phyloP scores from a whole-genome alignment of 805 yeast species.

The Metschnikowia sp. region DNA sequence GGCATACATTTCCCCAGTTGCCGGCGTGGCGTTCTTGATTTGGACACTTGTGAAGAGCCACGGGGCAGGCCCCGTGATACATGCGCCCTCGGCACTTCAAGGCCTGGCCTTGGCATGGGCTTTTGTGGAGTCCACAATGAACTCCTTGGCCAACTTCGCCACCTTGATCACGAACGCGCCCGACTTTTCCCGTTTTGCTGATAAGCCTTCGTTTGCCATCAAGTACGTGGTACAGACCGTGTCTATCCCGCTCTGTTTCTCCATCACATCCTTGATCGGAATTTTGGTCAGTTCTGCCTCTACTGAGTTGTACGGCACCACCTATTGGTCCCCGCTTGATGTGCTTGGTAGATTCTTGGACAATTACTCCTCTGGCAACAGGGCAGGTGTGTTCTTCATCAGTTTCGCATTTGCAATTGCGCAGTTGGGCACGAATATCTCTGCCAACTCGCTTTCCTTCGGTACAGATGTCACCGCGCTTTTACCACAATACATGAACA shows the following conservation, averaged over 20 bases:
- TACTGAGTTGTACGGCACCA: constrained; percentile 57
- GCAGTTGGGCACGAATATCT: constrained; percentile 74
- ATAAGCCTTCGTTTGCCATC: constrained; percentile 37
- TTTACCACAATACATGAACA: constrained; percentile 60
- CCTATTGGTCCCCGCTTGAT: constrained; percentile 83
- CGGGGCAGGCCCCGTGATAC: constrained; percentile 73
- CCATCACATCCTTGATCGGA: constrained; percentile 80
- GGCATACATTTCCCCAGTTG: constrained; percentile 74
- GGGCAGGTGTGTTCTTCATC: constrained; percentile 80
- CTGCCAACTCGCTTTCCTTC: constrained; percentile 68
- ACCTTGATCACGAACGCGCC: constrained; percentile 87
- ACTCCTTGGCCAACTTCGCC: constrained; percentile 80
- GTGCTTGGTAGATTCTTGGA: constrained; percentile 61
- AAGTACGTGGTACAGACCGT: constrained; percentile 46
- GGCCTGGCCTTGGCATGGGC: constrained; percentile 79
- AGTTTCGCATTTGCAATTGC: constrained; percentile 69
- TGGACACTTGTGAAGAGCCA: constrained; percentile 82
- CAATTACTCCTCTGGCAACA: constrained; percentile 49
- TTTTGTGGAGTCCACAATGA: constrained; percentile 74
- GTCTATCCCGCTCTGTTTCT: constrained; percentile 74
- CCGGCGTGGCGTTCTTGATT: constrained; percentile 76
- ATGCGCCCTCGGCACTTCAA: constrained; percentile 46
- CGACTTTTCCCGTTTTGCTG: constrained; percentile 83
- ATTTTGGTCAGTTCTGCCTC: constrained; percentile 82
- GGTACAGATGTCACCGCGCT: constrained; percentile 72